Conservation (phyloP, 352 stramenopile genomes). For the Pythium utonaiense region DNA sequence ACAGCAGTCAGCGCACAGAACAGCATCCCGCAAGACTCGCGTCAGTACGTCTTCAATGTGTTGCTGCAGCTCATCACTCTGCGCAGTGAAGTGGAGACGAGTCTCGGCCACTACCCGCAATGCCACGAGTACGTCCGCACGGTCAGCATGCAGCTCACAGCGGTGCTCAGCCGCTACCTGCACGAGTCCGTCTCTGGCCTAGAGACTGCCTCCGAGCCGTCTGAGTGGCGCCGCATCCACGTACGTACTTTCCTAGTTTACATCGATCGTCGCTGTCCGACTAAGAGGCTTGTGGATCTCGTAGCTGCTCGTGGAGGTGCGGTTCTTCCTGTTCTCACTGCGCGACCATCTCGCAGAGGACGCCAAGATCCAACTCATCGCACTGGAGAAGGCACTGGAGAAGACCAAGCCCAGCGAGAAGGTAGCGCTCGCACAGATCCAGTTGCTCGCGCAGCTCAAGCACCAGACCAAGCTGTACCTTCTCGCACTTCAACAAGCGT, state of each 20-base stretch:
- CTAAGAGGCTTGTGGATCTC: background rate
- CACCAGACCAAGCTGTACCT: conserved; percentile 80
- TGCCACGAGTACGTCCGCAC: conserved; percentile 52
- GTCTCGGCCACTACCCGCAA: conserved; percentile 49
- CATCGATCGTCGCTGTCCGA: background rate
- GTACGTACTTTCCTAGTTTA: conserved; percentile 32
- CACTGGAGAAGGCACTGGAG: conserved; percentile 46
- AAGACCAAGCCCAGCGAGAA: conserved; percentile 36
- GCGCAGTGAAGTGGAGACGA: conserved; percentile 66
- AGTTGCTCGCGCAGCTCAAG: conserved; percentile 72
- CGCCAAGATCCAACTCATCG: conserved; percentile 49
- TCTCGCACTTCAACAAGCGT: conserved; percentile 46
- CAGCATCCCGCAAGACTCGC: conserved; percentile 44
- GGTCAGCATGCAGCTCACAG: conserved; percentile 53
- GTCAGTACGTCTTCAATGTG: conserved; percentile 82
- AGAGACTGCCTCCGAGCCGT: conserved; percentile 13
- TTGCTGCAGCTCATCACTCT: conserved; percentile 72
- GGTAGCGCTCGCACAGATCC: conserved; percentile 32
- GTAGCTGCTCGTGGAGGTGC: conserved; percentile 70
- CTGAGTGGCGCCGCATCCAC: conserved; percentile 61
- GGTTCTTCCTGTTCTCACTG: conserved; percentile 65
- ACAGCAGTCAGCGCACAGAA: conserved; percentile 17
- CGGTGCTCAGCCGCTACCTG: conserved; percentile 43
- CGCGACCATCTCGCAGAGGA: conserved; percentile 45
- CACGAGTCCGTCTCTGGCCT: conserved; percentile 32